Evolutionary conservation across 83 land plant species (phyloP), one percentile per base, ranked within the genome.

Genomic region (Picea mariana): DNA sequence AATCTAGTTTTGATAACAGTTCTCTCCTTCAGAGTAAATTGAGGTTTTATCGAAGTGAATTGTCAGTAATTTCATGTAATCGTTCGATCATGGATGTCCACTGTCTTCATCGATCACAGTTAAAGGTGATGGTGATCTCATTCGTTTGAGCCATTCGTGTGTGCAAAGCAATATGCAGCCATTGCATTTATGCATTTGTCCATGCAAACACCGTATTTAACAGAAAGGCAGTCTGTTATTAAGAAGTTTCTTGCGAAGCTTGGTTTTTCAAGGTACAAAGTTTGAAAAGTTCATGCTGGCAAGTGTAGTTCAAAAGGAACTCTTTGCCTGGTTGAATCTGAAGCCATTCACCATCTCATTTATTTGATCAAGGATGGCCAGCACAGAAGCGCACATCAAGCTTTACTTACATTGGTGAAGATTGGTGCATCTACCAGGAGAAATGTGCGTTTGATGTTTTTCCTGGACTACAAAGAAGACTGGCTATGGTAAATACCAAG

Each of bases 311-410:
- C 62, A 15, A 85, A 67, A 82, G 80, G 61, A 40, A 85, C 85
- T 9, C 84, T 85, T 27, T 85, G 86, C 81, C 55, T 85, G 6
- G 86, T 85, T 61, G 86, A 85, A 82, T 79, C 86, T 38, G 86
- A 64, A 42, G 86, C 85, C 23, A 72, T 85, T 75, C 73, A 85
- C 2, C 62, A 17, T 4, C 86, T 85, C 40, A 64, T 82, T 27
- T 38, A 58, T 27, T 31, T 82, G 86, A 75, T 85, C 69, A 76
- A 65, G 23, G 81, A 76, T 76, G 73, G 68, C n/a, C 49, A 75
- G 8, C 24, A 52, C 8, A 31, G 85, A 44, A 77, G 67, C 61
- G 85, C 86, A 24, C 81, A 83, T 52, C 80, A 85, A 26, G 81
- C 86, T 21, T 34, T 85, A 16, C 40, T 71, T 68, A 85, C 86